A percentile compares a stretch with the other conserved stretches of the same genome.
These are phyloP conservation scores for Acidomyces sp. DNA, from an alignment of 495 filamentous ascomycete genomes.

Conservation along the genomic window DNA sequence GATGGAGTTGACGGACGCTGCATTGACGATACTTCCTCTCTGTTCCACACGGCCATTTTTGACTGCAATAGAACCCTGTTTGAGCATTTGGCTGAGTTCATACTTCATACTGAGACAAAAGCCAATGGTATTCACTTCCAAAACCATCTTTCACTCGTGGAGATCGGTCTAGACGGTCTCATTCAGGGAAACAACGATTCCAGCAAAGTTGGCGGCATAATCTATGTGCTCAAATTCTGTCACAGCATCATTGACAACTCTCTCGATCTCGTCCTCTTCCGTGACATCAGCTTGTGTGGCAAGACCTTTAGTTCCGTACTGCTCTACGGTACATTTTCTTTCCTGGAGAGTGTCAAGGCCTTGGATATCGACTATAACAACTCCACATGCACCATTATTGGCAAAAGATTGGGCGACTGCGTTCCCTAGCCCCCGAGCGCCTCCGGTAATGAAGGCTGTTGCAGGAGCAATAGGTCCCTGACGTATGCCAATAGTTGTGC, in stretches of 20 bases:
- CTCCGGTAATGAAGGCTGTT: conserved; percentile 23
- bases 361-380: conserved; percentile 23
- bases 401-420: conserved; percentile 22
- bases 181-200: conserved; percentile 27
- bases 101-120: conserved; percentile 26
- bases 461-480: conserved; percentile 18
- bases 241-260: conserved; percentile 21
- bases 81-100: conserved; percentile 30
- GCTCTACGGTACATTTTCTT: conserved; percentile 19
- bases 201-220: conserved; percentile 41
- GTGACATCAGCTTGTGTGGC: conserved; percentile 27
- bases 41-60: conserved; percentile 17
- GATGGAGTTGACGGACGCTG: conserved; percentile 34
- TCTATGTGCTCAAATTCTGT: conserved; percentile 35
- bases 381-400: conserved; percentile 20
- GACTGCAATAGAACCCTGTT: conserved; percentile 23
- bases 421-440: conserved; percentile 22
- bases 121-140: conserved; percentile 27
- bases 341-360: conserved; percentile 13
- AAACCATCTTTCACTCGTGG: conserved; percentile 22
- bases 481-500: background rate
- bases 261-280: conserved; percentile 24
- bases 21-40: conserved; percentile 37
- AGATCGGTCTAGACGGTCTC: conserved; percentile 21
- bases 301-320: conserved; percentile 16